A percentile compares a stretch with the other conserved stretches of the same genome.
phyloP scores from a whole-genome alignment of 129 eudicot genomes.

The Helianthus annuus region HanXRQr2.0-SUNRISE NC_035447.2:76522945-76523444 shows the following conservation, averaged over 20 bases:
- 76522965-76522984: constrained; percentile 99
- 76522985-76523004: constrained; percentile 94
- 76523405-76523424: constrained; percentile 86
- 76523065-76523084: constrained; percentile 96
- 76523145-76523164: constrained; percentile 99
- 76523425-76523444: constrained; percentile 93
- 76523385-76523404: constrained; percentile 93
- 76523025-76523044: constrained; percentile 96
- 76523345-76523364: constrained; percentile 85
- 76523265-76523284: constrained; percentile 99
- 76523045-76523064: constrained; percentile 96
- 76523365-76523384: constrained; percentile 78
- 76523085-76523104: constrained; percentile 89
- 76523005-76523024: constrained; percentile 87
- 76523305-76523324: constrained; percentile 56
- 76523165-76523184: constrained; percentile 97
- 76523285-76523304: constrained; percentile 76
- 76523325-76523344: constrained; percentile 94
- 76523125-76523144: constrained; percentile 98
- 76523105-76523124: constrained; percentile 86
- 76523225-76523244: constrained; percentile 83
- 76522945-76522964: constrained; percentile 98
- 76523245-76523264: constrained; percentile 96
- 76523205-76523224: constrained; percentile 93
- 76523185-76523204: constrained; percentile 96